Percentiles rank a stretch among this genome's conserved stretches.
phyloP scores from a whole-genome alignment of 2,329 filamentous ascomycete genomes.

The Apiospora malaysiana region DNA sequence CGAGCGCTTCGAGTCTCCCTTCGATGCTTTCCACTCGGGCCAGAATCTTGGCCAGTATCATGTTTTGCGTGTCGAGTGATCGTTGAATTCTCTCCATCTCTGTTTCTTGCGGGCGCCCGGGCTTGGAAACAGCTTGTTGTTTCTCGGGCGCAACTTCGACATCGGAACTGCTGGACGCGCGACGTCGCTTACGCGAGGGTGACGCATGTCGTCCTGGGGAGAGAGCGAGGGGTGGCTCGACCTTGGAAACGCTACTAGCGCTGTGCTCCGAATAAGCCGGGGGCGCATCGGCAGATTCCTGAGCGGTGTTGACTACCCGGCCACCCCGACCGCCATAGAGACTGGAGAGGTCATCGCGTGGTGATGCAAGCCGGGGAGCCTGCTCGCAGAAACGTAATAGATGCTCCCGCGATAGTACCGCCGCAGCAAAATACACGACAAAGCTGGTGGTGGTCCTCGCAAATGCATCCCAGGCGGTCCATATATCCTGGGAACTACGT shows the following conservation, averaged over 20 bases:
- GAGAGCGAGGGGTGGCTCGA: constrained; percentile 13
- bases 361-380: neutral
- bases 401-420: neutral
- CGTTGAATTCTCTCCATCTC: neutral
- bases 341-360: constrained; percentile 13
- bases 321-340: constrained; percentile 24
- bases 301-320: neutral
- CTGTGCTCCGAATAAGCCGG: constrained; percentile 20
- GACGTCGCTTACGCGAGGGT: constrained; percentile 13
- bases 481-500: constrained; percentile 15
- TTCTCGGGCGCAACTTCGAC: neutral
- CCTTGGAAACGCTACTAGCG: constrained; percentile 10
- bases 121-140: neutral
- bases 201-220: constrained; percentile 6
- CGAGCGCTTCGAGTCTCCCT: constrained; percentile 9
- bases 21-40: constrained; percentile 21
- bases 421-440: constrained; percentile 6
- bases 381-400: constrained; percentile 11
- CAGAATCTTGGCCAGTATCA: constrained; percentile 15
- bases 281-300: constrained; percentile 15
- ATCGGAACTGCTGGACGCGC: constrained; percentile 7
- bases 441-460: constrained; percentile 8
- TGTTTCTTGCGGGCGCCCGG: constrained; percentile 3
- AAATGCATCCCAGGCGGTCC: constrained; percentile 19
- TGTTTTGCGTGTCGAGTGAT: constrained; percentile 16